Evolutionary conservation across 305 asterid genomes (phyloP).

Genomic region (Galium porrigens): DNA sequence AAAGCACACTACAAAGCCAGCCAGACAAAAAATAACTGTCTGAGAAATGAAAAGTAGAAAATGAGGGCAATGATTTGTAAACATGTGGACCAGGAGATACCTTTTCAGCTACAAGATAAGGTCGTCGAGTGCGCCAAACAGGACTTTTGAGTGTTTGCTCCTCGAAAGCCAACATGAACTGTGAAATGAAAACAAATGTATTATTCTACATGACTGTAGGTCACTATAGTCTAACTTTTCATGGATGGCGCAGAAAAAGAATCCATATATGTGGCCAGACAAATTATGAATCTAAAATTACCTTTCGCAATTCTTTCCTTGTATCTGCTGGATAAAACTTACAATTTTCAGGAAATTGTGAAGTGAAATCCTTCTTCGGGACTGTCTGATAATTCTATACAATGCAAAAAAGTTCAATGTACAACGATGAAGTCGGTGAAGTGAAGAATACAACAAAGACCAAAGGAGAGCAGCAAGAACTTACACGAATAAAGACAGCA

Average conservation of each 20-base stretch:
- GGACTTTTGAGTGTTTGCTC: slow-evolving; percentile 71
- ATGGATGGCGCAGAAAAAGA: neutral
- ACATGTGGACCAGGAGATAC: slow-evolving; percentile 21
- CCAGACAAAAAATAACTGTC: neutral
- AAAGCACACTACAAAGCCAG: neutral
- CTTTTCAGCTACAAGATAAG: slow-evolving; percentile 80
- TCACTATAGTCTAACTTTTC: neutral
- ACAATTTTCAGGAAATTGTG: slow-evolving; percentile 86
- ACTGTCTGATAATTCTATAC: slow-evolving; percentile 64
- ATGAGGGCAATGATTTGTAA: neutral
- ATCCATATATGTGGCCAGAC: neutral
- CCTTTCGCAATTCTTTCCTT: slow-evolving; percentile 81
- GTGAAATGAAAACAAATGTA: slow-evolving; percentile 14
- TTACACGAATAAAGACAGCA: slow-evolving; percentile 71
- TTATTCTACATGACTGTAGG: neutral
- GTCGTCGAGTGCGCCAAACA: slow-evolving; percentile 72
- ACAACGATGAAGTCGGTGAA: neutral
- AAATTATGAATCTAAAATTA: slow-evolving; percentile 15
- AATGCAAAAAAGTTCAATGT: slow-evolving; percentile 12
- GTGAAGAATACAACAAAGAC: neutral
- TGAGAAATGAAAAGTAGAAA: neutral
- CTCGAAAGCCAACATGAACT: slow-evolving; percentile 72
- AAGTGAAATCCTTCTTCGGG: slow-evolving; percentile 50
- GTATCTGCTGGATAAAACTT: slow-evolving; percentile 68
- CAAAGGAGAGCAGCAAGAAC: slow-evolving; percentile 14